Base-by-base conservation (phyloP, 2,329 filamentous ascomycete species). In the Elsinoe batatas region DNA sequence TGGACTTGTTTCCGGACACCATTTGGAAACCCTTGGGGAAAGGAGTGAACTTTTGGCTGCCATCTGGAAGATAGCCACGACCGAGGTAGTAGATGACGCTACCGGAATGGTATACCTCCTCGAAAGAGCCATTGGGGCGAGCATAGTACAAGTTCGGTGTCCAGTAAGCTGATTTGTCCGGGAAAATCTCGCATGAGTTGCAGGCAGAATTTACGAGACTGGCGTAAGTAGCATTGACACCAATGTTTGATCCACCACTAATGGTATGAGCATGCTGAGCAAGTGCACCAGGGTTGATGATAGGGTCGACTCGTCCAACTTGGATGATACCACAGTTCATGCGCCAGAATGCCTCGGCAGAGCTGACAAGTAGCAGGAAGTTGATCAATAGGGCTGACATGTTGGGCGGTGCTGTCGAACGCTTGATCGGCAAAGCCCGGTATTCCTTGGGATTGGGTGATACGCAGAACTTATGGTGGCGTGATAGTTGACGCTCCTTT, bases 131-230 rank as follows among this genome's bases (percentile, higher is more conserved):
- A 56, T 70, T 70, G 0, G 63, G 58, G 42, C 68, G 63, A 20
- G 61, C 55, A 55, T 69, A 71, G 61, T 69, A 71, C 2, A 71
- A 60, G 6, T 62, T 62, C 2, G 68, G 68, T 2, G 67, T 66
- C 68, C 68, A 70, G 60, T 71, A 71, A 3, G 67, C 67, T 11
- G 67, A 69, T 57, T 68, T 68, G 58, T 71, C 68, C 12, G 60
- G 62, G 8, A 58, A 57, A 42, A 69, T 62, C 51, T 69, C 65
- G 61, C 68, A 71, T 64, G 56, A 58, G 13, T 60, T 63, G 44
- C 62, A 64, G 33, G 58, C 44, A 4, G 62, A 63, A 44, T 59
- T 59, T 26, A 55, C 20, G n/a, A 64, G 46, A 32, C 40, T 57
- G 11, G 59, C 49, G 36, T 58, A 63, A 10, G 61, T 62, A 12